Conservation (phyloP, 1,284 basidiomycete species). For the Sparassis latifolia region DNA sequence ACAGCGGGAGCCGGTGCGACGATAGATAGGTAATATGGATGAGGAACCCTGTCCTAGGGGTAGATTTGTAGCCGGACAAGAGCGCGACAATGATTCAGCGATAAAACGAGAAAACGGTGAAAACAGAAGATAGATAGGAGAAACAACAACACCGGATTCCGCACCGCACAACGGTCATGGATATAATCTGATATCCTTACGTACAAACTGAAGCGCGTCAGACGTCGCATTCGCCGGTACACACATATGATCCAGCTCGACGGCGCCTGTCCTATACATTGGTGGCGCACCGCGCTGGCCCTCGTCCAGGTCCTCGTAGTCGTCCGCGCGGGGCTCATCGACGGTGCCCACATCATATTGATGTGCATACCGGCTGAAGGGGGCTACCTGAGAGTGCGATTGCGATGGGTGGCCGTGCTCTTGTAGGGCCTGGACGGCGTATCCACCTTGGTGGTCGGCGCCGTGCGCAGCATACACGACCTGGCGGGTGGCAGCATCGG, state of each 20-base stretch:
- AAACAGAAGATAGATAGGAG: too few relatives aligned
- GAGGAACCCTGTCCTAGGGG: too few relatives aligned
- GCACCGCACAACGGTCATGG: too few relatives aligned
- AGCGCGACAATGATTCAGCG: too few relatives aligned
- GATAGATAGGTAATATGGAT: too few relatives aligned
- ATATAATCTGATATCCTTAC: too few relatives aligned
- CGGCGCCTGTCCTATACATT: constrained; percentile 15
- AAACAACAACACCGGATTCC: too few relatives aligned
- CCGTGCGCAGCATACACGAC: not conserved
- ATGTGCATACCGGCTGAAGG: not conserved
- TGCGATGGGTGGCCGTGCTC: not conserved
- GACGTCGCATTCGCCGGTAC: constrained; percentile 6
- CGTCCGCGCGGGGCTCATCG: constrained; percentile 5
- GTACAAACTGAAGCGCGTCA: too few relatives aligned
- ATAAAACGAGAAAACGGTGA: too few relatives aligned
- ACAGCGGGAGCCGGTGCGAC: too few relatives aligned
- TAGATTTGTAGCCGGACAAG: too few relatives aligned
- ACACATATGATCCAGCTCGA: constrained; percentile 17
- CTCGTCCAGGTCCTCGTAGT: constrained; percentile 12
- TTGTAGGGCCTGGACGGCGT: not conserved
- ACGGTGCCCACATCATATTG: not conserved
- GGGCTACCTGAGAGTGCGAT: not conserved
- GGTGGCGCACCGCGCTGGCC: constrained; percentile 7
- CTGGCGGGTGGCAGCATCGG: too few relatives aligned
- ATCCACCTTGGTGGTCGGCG: not conserved